Evolutionary conservation across 495 filamentous ascomycete species (phyloP).

Genomic region (Aspergillus campestris): DNA sequence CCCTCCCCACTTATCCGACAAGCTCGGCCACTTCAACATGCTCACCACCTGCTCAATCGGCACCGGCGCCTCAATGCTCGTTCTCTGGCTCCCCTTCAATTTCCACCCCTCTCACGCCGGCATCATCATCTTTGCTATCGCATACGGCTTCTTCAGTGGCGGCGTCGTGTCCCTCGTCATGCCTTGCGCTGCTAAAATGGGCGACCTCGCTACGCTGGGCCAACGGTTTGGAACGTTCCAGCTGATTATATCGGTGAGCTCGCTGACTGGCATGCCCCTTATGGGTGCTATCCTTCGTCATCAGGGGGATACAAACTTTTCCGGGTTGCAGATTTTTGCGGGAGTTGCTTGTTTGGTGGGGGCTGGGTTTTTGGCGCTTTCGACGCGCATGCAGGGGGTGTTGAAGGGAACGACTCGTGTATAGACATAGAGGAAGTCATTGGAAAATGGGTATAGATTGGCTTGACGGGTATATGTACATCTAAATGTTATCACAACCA

Average conservation of each 20-base stretch:
- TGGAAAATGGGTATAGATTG: no score
- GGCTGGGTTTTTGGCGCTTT: no score
- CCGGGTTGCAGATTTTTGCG: conserved; percentile 49
- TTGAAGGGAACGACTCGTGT: no score
- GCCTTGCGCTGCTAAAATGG: conserved; percentile 21
- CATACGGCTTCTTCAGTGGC: conserved; percentile 32
- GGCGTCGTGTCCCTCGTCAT: conserved; percentile 24
- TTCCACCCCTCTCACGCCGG: conserved; percentile 16
- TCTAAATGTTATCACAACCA: no score
- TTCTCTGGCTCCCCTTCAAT: conserved; percentile 56
- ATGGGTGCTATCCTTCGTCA: conserved; percentile 19
- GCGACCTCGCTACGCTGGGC: conserved; percentile 14
- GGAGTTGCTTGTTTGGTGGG: no score
- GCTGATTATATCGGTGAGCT: conserved; percentile 20
- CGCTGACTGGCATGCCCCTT: conserved; percentile 23
- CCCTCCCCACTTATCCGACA: conserved; percentile 64
- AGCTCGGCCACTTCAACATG: conserved; percentile 63
- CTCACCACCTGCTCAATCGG: conserved; percentile 55
- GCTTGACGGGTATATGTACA: no score
- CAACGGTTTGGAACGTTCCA: conserved; percentile 24
- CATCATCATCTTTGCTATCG: conserved; percentile 21
- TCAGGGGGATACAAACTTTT: conserved; percentile 21
- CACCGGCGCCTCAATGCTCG: conserved; percentile 56
- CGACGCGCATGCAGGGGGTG: no score
- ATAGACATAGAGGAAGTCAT: no score